Evolutionary conservation across 768 basidiomycete species (phyloP), one percentile per base, ranked within the genome.

Genomic region (Lenzites betulinus): DNA sequence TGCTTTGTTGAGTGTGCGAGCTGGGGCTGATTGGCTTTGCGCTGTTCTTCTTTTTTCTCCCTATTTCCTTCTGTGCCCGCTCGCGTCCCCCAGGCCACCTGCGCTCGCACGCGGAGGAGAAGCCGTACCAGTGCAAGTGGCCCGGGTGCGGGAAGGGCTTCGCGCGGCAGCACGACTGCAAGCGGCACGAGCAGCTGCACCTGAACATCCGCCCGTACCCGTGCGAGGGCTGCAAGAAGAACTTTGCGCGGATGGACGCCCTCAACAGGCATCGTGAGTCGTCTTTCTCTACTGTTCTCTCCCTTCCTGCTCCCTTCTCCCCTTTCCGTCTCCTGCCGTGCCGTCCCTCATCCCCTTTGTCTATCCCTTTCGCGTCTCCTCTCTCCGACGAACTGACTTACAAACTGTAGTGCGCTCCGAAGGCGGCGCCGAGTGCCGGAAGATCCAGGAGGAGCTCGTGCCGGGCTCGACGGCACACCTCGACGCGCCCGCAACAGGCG

Each of bases 131-230:
- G 73, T 98, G 95, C 77, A 88, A 91, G 68, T 96, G 93, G 88
- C 92, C 93, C 1, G 94, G 93, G 23, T 98, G 95, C 70, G 89
- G 87, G 26, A 96, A 97, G 75, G 93, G 95, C 23, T 95, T 97
- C 64, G 95, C 92, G 26, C 76, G 95, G 57, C 93, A 96, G 72
- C 95, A 97, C 69, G 95, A 98, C 72, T 97, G 95, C 76, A 98
- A 96, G 71, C 85, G 95, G 2, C 96, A 98, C 67, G 95, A 97
- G 74, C 90, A 95, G 65, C 79, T 98, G 42, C 95, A 98, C 72
- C 87, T 92, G 59, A 95, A 96, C 67, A 89, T 93, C 68, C 79
- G 95, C 23, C 94, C 95, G 62, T 96, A 95, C 72, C 89, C 84
- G 13, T 98, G 96, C 69, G 92, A 95, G 9, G 95, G 93, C 44